A percentile compares a stretch with the other conserved stretches of the same genome.
These are phyloP conservation scores for Phytophthora uliginosa DNA, from an alignment of 352 stramenopile species.

Conservation along the genomic window DNA sequence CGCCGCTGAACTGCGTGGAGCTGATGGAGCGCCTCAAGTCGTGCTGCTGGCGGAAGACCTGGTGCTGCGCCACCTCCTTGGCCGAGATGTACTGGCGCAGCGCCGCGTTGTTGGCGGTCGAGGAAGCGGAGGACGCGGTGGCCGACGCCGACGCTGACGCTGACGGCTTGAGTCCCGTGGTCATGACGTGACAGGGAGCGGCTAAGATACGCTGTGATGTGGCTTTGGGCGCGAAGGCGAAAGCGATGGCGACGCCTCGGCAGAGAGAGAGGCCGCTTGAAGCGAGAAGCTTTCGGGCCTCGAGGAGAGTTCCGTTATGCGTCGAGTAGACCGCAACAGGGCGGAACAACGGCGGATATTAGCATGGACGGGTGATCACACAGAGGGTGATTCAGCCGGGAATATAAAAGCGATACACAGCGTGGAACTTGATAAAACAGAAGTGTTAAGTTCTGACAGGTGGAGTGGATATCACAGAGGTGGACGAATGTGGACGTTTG, in stretches of 20 bases:
- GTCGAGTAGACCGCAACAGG: conserved; percentile 7
- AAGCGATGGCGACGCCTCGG: conserved; percentile 30
- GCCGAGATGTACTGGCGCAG: conserved; percentile 72
- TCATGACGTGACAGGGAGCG: conserved; percentile 29
- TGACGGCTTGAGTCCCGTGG: conserved; percentile 44
- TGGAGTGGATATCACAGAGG: background rate
- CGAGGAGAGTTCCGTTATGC: conserved; percentile 27
- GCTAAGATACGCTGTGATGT: conserved; percentile 17
- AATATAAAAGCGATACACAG: background rate
- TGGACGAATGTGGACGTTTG: conserved; percentile 6
- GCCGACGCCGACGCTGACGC: conserved; percentile 1
- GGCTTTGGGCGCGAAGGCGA: background rate
- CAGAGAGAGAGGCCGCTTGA: conserved; percentile 37
- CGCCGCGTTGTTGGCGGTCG: conserved; percentile 17
- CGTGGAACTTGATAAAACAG: background rate
- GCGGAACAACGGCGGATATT: conserved; percentile 25
- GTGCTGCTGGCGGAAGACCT: conserved; percentile 36
- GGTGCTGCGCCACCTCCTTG: conserved; percentile 75
- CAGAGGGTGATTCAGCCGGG: conserved; percentile 6
- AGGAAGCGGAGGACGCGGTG: conserved; percentile 11
- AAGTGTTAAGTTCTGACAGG: conserved; percentile 4
- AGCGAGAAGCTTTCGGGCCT: conserved; percentile 23
- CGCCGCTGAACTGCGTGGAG: conserved; percentile 37
- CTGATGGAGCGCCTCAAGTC: conserved; percentile 56
- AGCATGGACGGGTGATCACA: background rate